Evolutionary conservation across 2,329 filamentous ascomycete genomes (phyloP).

Genomic region (Talaromyces sp.): DNA sequence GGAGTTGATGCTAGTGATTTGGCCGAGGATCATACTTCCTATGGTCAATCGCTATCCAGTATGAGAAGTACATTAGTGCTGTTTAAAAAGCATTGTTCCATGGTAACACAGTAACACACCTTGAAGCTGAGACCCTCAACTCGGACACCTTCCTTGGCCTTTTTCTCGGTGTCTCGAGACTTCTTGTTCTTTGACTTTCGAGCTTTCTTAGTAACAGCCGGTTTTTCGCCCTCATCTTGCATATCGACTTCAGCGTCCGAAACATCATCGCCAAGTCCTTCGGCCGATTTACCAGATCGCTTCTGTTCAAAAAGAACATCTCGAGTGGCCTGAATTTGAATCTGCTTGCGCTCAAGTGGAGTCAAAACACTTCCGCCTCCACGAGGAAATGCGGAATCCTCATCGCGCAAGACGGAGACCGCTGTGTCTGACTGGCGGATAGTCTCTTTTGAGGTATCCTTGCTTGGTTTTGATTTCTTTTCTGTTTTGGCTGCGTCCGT

Average conservation of each 20-base stretch:
- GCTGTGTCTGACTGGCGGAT: constrained; percentile 31
- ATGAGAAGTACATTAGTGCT: constrained; percentile 31
- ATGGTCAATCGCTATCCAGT: constrained; percentile 67
- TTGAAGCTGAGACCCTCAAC: constrained; percentile 89
- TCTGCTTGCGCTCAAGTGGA: constrained; percentile 92
- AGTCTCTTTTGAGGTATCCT: constrained; percentile 22
- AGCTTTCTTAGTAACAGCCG: constrained; percentile 34
- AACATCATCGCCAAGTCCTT: constrained; percentile 53
- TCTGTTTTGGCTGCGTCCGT: constrained; percentile 27
- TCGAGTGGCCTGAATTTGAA: constrained; percentile 84
- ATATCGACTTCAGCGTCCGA: constrained; percentile 52
- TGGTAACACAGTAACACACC: constrained; percentile 52
- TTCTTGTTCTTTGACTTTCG: constrained; percentile 47
- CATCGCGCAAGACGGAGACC: constrained; percentile 57
- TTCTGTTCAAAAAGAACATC: constrained; percentile 88
- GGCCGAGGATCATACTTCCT: constrained; percentile 83
- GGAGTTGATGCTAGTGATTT: constrained; percentile 74
- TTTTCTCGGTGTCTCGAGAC: constrained; percentile 48
- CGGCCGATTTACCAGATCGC: constrained; percentile 51
- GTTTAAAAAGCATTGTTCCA: neutral
- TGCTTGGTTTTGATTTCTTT: constrained; percentile 33
- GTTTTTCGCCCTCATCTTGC: constrained; percentile 44
- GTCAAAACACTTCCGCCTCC: constrained; percentile 88
- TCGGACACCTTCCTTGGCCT: constrained; percentile 57
- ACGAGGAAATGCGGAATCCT: constrained; percentile 87